Base-by-base conservation (phyloP, 2,329 filamentous ascomycete genomes). In the Anisogramma anomala region DNA sequence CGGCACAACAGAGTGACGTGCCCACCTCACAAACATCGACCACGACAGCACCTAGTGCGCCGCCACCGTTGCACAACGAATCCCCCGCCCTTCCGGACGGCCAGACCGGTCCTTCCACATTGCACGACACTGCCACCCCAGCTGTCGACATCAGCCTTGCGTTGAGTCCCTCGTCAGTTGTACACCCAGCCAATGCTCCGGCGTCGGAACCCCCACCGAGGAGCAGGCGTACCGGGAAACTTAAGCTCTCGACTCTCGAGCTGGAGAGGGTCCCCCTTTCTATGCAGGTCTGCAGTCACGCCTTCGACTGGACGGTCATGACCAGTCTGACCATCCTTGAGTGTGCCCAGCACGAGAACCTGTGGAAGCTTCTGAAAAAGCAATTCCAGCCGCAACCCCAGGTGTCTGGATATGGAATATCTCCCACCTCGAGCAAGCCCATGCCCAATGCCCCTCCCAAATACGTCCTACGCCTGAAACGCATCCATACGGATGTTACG, bases 251-350 rank as follows among this genome's bases (percentile, higher is more conserved):
- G 44, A 76, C 69, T 2, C 64, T 91, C 8, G 83, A 87, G 58
- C 66, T 91, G 2, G 84, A 91, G 58, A 74, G 82, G 18, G 72
- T 89, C 3, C 72, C 75, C 0, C 61, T 91, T n/a, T 86, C 80
- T 1, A 70, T 85, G 31, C 68, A 77, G 7, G 75, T 84, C n/a
- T 67, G 86, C 41, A 69, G 77, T 34, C 73, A 74, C 46, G 79
- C 75, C 1, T 69, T 91, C 31, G 83, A 91, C 59, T 91, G 83
- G 83, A 75, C 76, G 1, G 66, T 71, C 8, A 58, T 91, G 39
- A 83, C 77, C 3, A 81, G 67, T 13, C 60, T 91, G 37, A 89
- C 85, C 1, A 70, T 91, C 15, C 71, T 91, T 33, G 70, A 80
- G 47, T 91, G 84, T 54, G 66, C 70, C 25, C 74, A 83, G 39